Evolutionary conservation across 2,329 filamentous ascomycete genomes (phyloP).

Genomic region (Aspergillus eucalypticola): DNA sequence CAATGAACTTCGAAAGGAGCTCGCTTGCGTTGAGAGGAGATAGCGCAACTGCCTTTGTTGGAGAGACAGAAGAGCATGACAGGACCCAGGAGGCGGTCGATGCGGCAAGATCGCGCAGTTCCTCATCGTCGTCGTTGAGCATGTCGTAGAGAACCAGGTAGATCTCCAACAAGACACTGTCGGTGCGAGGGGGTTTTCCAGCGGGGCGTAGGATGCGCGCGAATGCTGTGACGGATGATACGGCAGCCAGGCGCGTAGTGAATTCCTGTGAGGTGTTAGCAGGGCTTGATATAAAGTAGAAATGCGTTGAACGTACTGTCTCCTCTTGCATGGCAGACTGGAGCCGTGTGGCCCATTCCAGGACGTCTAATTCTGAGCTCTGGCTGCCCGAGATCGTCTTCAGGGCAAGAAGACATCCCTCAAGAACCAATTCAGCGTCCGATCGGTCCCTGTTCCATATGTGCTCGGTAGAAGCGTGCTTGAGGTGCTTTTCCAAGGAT

Average conservation of each 20-base stretch:
- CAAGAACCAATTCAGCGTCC: slow-evolving; percentile 39
- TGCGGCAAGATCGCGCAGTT: slow-evolving; percentile 69
- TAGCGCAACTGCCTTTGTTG: slow-evolving; percentile 33
- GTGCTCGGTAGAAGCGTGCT: slow-evolving; percentile 23
- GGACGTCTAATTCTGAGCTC: slow-evolving; percentile 27
- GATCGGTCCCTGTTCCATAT: slow-evolving; percentile 40
- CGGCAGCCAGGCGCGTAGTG: slow-evolving; percentile 41
- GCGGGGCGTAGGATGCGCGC: slow-evolving; percentile 45
- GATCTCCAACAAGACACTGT: slow-evolving; percentile 51
- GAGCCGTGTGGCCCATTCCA: slow-evolving; percentile 36
- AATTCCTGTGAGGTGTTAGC: slow-evolving; percentile 35
- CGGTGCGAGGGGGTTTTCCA: slow-evolving; percentile 23
- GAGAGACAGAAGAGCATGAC: slow-evolving; percentile 34
- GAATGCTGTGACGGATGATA: slow-evolving; percentile 37
- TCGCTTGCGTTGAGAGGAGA: slow-evolving; percentile 54
- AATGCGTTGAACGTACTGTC: slow-evolving; percentile 33
- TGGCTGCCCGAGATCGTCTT: slow-evolving; percentile 20
- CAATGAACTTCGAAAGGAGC: slow-evolving; percentile 39
- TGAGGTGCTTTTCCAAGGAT: slow-evolving; percentile 28
- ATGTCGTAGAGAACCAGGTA: slow-evolving; percentile 71
- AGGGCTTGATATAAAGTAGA: neutral
- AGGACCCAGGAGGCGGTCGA: slow-evolving; percentile 40
- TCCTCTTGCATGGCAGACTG: slow-evolving; percentile 44
- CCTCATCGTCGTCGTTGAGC: slow-evolving; percentile 88
- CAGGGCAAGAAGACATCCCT: slow-evolving; percentile 39